Base-by-base conservation (phyloP, 2,329 filamentous ascomycete species). In the Colletotrichum sp. region DNA sequence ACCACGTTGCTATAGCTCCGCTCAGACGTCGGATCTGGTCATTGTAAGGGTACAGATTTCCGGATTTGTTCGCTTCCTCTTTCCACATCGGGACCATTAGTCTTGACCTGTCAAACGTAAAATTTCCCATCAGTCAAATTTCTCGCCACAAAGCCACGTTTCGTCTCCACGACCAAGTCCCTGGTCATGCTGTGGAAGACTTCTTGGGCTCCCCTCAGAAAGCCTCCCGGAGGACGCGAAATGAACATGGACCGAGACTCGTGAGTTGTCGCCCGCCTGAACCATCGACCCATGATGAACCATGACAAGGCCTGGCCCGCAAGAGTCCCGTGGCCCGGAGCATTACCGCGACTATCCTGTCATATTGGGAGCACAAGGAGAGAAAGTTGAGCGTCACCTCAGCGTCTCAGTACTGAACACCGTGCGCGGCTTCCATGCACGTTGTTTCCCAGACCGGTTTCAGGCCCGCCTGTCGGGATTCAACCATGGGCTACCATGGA, bases 41-140 rank as follows among this genome's bases (percentile, higher is more conserved):
- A 68, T 68, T 65, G 64, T 78, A 75, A 71, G 78, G 75, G 32
- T 39, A 70, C 72, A 74, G 36, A 26, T 79, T 82, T 81, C 81
- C 81, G 79, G 66, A 82, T 84, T 80, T 79, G 80, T 83, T 86
- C 85, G 86, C 86, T 87, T 87, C 82, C 77, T 77, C 80, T 83
- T 87, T 84, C 85, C 84, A 63, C 63, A 84, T 85, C 71, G 70
- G 81, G 85, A 66, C 57, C 73, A 65, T 78, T 68, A 66, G 71
- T 67, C 72, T 63, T 49, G 39, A 67, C 71, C 26, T 71, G 72
- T 71, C 72, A 68, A 68, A 59, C 32, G 34, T 52, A 49, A 30
- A 39, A 64, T 52, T 32, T 44, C 66, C 66, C 28, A 52, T 44
- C 28, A 39, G 44, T 34, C 63, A 59, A 57, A n/a, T 34, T 39